Evolutionary conservation across 176 grass and related monocot genomes (phyloP), one percentile per base, ranked within the genome.

Genomic region (Carex myosuroides): DNA sequence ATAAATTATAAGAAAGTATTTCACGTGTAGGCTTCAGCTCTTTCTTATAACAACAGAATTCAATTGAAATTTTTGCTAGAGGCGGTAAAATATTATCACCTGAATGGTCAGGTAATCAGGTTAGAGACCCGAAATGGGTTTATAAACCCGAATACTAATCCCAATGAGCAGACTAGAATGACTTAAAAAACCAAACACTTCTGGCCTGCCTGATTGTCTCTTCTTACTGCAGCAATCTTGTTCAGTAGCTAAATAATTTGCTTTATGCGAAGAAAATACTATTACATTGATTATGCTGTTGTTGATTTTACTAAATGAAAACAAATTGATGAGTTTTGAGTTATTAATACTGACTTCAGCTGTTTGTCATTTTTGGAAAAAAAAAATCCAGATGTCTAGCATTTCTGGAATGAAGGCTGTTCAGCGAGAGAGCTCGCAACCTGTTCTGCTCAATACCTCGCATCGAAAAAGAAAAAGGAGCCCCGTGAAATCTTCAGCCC

Each of bases 351-450:
- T 57, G 2, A 56, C 22, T 33, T 33, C 26, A 57, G 50, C 73
- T 78, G 48, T 32, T 77, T 78, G 20, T 78, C 55, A 5, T 57
- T 57, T 29, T 78, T 75, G 20, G 12, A 74, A 76, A 30, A 33
- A 24, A 56, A 54, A 57, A 78, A 78, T 33, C 54, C 73, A 78
- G 73, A 78, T 78, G 52, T 30, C 52, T 78, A 78, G 52, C 73
- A 78, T 33, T 78, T 57, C 52, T 78, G 73, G 24, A 78, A 78
- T 35, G 24, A 78, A 78, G 73, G 57, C 73, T 78, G 73, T 78
- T 56, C 24, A 78, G 52, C 48, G 5, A 32, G 73, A 57, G n/a
- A 57, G 73, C 48, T 32, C 33, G 73, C 73, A 55, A 78, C 50
- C 29, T 78, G 73, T 78, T 57, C 50, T 10, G 22, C 13, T 6